Evolutionary conservation across 371 early-diverging fungal genomes (phyloP), one percentile per base, ranked within the genome.

Genomic region (Lichtheimia hyalospora): DNA sequence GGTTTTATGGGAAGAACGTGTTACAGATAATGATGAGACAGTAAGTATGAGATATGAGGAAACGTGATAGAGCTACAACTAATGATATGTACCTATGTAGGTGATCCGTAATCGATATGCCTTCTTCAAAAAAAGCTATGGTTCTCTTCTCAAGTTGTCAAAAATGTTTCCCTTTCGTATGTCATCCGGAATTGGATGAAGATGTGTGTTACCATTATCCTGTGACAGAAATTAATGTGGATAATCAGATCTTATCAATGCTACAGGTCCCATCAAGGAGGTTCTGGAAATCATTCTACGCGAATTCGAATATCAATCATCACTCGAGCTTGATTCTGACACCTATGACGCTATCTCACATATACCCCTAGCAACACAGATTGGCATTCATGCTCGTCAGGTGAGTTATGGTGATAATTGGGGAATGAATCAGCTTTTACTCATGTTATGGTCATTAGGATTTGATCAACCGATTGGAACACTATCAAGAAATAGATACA

Each of bases 141-240:
- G 87, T 0, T 83, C 87, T 13, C 63, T 87, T 4, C 58, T 85
- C 24, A 84, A 81, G 54, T 63, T 87, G 14, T 83, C 83, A 49
- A 85, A 87, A 58, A 81, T 87, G 60, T 87, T 87, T 57, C 88
- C 88, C 14, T 87, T 87, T 63, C 88, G 86, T 84, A 83, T 73
- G 84, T 70, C 40, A 34, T 34, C 24, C 5, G 13, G 21, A 16
- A 21, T 18, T 25, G 21, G 16, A 24, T 51, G 21, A 23, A 51
- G 24, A 51, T 51, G 34, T 34, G 34, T 34, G 34, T 34, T 34
- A 8, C 27, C 5, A 10, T 34, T 34, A 8, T 10, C 34, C 34
- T 34, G 34, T 34, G 34, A 34, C 34, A 34, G 34, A 34, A 34
- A 34, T 34, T 34, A 34, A 34, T 34, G 34, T 34, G 34, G 34